These are phyloP conservation scores for Ustilago shanxiensis DNA, from an alignment of 1,284 basidiomycete genomes.

Conservation along the genomic window DNA sequence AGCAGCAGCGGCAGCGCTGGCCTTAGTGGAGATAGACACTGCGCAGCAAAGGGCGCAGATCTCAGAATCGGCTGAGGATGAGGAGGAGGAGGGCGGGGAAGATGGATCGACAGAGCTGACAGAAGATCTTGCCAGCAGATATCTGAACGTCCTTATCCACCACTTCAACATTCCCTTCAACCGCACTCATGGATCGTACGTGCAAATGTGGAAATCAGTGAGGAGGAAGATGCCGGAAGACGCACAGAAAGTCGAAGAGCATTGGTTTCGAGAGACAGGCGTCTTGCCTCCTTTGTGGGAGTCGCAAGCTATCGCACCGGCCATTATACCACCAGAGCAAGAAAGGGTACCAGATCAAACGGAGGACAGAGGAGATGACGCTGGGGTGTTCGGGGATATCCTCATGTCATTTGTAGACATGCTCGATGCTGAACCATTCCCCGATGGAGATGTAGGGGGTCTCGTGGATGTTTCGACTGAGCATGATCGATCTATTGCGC, in stretches of 20 bases:
- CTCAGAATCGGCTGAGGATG: slow-evolving; percentile 1
- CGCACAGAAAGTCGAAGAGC: slow-evolving; percentile 49
- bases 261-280: slow-evolving; percentile 43
- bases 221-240: slow-evolving; percentile 19
- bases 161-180: slow-evolving; percentile 38
- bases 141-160: slow-evolving; percentile 52
- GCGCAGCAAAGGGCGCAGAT: slow-evolving; percentile 4
- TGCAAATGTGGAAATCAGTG: slow-evolving; percentile 34
- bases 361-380: background rate
- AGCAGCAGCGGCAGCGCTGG: background rate
- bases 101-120: slow-evolving; percentile 19
- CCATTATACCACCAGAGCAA: background rate
- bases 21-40: background rate
- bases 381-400: slow-evolving; percentile 10
- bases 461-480: background rate
- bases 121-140: slow-evolving; percentile 40
- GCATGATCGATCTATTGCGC: slow-evolving; percentile 19
- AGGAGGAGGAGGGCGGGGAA: slow-evolving; percentile 9
- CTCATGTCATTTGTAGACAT: slow-evolving; percentile 38
- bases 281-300: slow-evolving; percentile 39
- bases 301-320: background rate
- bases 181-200: slow-evolving; percentile 23
- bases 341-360: too few relatives aligned
- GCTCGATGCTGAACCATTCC: slow-evolving; percentile 1
- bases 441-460: background rate